Base-by-base conservation (phyloP, 495 filamentous ascomycete genomes). In the Chaetomium cochliodes region DNA sequence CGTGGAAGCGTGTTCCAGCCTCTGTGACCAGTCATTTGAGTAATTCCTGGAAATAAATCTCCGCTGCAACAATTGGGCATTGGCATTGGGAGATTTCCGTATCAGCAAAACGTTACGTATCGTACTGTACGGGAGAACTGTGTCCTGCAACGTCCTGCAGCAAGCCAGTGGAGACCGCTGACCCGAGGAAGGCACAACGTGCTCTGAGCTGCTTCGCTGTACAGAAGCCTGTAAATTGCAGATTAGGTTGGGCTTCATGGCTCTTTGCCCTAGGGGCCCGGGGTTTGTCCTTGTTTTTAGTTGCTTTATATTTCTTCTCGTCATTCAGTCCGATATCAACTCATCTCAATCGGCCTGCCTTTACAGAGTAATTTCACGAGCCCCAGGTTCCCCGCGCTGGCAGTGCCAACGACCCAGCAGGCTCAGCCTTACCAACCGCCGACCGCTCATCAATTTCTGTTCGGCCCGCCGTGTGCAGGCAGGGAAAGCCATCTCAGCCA, bases 401-500 rank as follows among this genome's bases (percentile, higher is more conserved):
- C 63, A 62, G 51, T 49, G 66, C 65, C 62, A 61, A 22, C 63
- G 25, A 60, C 44, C 54, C 49, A 23, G 26, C 23, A 30, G 42
- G 58, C 69, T 72, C 70, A 72, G 70, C 70, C 70, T 72, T 72
- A 72, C 58, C 63, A 61, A 25, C 47, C 65, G 60, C 58, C 63
- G 58, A 25, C 47, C 65, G 60, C 58, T 56, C 68, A 55, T 39
- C 20, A 22, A 61, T 66, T 61, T 65, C 57, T 6, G 33, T n/a
- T 56, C 65, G 44, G 54, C 64, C 62, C 61, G 62, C 60, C 37
- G 63, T 57, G 64, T 60, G 63, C 62, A 64, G 65, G 64, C 67
- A 62, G 33, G 47, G 61, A 51, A 58, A 26, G 18, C 58, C 37
- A 54, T 56, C 56, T 70, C 71, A 73, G 66, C 71, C 68, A 68